Percentiles rank a stretch among this genome's conserved stretches.
phyloP scores from a whole-genome alignment of 2,329 filamentous ascomycete species.

The Coniochaeta pulveracea region DNA sequence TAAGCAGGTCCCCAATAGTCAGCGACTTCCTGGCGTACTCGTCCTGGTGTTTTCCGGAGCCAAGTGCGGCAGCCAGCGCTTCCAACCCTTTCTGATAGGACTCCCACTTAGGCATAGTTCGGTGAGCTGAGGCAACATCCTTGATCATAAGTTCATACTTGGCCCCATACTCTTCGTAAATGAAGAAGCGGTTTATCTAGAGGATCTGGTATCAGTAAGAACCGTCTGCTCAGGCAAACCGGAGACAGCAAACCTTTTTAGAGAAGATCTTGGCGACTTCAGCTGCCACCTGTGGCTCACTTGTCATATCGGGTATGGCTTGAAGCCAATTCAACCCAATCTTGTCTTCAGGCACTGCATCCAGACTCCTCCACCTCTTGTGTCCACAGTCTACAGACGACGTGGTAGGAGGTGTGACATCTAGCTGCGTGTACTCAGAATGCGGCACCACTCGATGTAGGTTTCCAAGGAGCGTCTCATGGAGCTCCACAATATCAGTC shows the following conservation, averaged over 20 bases:
- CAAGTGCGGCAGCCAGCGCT: conserved; percentile 63
- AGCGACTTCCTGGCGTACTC: conserved; percentile 62
- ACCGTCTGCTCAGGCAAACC: neutral
- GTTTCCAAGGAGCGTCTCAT: conserved; percentile 69
- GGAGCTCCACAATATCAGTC: conserved; percentile 68
- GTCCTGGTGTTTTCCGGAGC: conserved; percentile 53
- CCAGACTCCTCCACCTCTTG: conserved; percentile 35
- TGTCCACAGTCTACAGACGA: conserved; percentile 18
- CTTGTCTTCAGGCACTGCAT: conserved; percentile 30
- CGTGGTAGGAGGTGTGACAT: conserved; percentile 14
- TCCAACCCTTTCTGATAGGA: conserved; percentile 80
- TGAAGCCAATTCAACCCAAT: conserved; percentile 29
- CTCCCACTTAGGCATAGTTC: conserved; percentile 61
- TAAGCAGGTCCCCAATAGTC: conserved; percentile 74
- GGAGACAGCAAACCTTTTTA: conserved; percentile 35
- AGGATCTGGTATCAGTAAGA: conserved; percentile 3
- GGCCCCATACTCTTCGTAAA: conserved; percentile 85
- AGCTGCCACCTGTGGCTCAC: conserved; percentile 47
- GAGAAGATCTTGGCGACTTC: conserved; percentile 51
- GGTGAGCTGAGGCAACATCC: conserved; percentile 59
- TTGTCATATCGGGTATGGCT: conserved; percentile 36
- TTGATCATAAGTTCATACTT: conserved; percentile 80
- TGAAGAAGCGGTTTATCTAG: conserved; percentile 70
- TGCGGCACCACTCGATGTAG: conserved; percentile 61
- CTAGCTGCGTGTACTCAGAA: conserved; percentile 46